Conservation (phyloP, 108 stramenopile species). For the Pseudonitzschia multistriata region DNA sequence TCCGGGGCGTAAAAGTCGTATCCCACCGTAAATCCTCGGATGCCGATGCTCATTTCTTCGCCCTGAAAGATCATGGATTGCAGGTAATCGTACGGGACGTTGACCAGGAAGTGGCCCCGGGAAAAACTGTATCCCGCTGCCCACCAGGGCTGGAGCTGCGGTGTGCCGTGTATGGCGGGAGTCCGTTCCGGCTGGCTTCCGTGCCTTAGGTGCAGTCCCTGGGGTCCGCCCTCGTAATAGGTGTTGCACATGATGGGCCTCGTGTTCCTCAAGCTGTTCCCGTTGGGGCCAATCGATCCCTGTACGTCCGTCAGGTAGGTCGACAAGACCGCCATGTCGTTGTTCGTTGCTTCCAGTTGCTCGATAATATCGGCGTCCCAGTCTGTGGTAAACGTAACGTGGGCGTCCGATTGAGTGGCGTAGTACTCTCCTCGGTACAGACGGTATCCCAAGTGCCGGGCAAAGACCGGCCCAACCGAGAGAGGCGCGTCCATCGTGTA, state of each 20-base stretch:
- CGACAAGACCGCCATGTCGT: slow-evolving; percentile 92
- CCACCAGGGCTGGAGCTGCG: slow-evolving; percentile 89
- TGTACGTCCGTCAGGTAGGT: slow-evolving; percentile 85
- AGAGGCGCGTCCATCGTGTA: slow-evolving; percentile 77
- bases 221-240: slow-evolving; percentile 73
- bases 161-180: slow-evolving; percentile 62
- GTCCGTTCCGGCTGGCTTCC: slow-evolving; percentile 81
- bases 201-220: slow-evolving; percentile 82
- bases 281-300: slow-evolving; percentile 65
- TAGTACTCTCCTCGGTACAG: slow-evolving; percentile 93
- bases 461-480: slow-evolving; percentile 88
- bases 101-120: slow-evolving; percentile 82
- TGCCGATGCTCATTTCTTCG: slow-evolving; percentile 87
- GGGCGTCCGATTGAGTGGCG: slow-evolving; percentile 93
- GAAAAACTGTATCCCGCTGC: slow-evolving; percentile 90
- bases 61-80: slow-evolving; percentile 70
- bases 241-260: slow-evolving; percentile 91
- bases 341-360: slow-evolving; percentile 73
- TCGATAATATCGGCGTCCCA: slow-evolving; percentile 91
- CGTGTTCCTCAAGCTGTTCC: slow-evolving; percentile 71
- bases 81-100: slow-evolving; percentile 77
- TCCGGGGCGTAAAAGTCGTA: slow-evolving; percentile 91
- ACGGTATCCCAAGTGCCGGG: slow-evolving; percentile 84
- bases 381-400: slow-evolving; percentile 84
- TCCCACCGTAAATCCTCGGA: slow-evolving; percentile 85